Evolutionary conservation across 768 basidiomycete genomes (phyloP).

Genomic region (Peribolospora kevripleyi): DNA sequence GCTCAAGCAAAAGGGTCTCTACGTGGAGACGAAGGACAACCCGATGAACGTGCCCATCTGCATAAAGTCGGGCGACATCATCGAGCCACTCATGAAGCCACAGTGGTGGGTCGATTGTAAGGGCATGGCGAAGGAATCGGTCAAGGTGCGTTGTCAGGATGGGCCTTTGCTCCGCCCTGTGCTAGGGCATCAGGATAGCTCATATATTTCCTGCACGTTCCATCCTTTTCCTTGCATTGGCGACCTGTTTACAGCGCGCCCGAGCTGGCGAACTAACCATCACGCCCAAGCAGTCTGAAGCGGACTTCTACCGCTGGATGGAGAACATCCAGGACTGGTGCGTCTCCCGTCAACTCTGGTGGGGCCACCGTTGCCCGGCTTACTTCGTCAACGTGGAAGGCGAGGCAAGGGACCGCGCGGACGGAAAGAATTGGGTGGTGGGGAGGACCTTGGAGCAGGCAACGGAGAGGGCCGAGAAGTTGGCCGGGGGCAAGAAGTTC

Average conservation of each 20-base stretch:
- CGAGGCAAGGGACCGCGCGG: slow-evolving; percentile 36
- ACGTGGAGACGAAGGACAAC: slow-evolving; percentile 79
- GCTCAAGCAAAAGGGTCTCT: slow-evolving; percentile 61
- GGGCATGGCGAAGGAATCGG: slow-evolving; percentile 66
- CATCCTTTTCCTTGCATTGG: not conserved
- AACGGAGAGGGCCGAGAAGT: slow-evolving; percentile 39
- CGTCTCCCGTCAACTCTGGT: slow-evolving; percentile 95
- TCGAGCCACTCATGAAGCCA: slow-evolving; percentile 82
- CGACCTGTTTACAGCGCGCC: slow-evolving; percentile 46
- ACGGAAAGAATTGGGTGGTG: slow-evolving; percentile 73
- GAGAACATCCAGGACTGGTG: slow-evolving; percentile 97
- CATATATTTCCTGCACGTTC: not conserved
- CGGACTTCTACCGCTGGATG: slow-evolving; percentile 90
- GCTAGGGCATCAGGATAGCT: not conserved
- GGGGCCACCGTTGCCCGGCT: slow-evolving; percentile 90
- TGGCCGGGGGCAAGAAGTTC: slow-evolving; percentile 40
- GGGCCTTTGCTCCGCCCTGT: not conserved
- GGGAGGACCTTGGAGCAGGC: slow-evolving; percentile 59
- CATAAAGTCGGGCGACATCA: slow-evolving; percentile 85
- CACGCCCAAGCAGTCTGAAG: slow-evolving; percentile 59
- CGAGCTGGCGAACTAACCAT: slow-evolving; percentile 65
- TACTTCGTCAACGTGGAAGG: slow-evolving; percentile 78
- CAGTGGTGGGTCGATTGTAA: slow-evolving; percentile 98
- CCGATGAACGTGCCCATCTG: slow-evolving; percentile 93
- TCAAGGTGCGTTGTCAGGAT: slow-evolving; percentile 32